These are phyloP conservation scores for Collariella sp. DNA, from an alignment of 495 filamentous ascomycete genomes.

Conservation along the genomic window DNA sequence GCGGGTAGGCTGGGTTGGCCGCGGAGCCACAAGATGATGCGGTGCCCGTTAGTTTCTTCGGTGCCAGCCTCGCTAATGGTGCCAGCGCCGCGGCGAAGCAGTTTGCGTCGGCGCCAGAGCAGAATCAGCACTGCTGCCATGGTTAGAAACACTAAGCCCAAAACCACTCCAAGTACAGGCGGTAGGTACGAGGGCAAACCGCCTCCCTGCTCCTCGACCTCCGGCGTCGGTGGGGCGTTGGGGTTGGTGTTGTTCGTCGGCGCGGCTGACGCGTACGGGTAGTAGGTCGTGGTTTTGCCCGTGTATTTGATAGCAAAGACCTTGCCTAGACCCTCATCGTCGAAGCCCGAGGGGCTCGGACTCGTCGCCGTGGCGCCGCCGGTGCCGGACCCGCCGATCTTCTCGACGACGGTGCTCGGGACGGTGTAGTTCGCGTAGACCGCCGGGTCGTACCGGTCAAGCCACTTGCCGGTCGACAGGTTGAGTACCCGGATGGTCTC, in stretches of 20 bases:
- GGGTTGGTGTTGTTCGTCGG: constrained; percentile 31
- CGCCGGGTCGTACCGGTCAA: constrained; percentile 51
- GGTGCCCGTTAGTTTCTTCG: constrained; percentile 34
- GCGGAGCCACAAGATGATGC: constrained; percentile 40
- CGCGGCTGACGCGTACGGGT: constrained; percentile 45
- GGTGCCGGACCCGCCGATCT: constrained; percentile 52
- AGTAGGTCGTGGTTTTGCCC: constrained; percentile 48
- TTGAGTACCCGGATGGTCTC: constrained; percentile 57
- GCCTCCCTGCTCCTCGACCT: constrained; percentile 13
- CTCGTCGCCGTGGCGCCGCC: constrained; percentile 53
- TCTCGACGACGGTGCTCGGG: constrained; percentile 44
- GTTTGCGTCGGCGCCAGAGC: constrained; percentile 45
- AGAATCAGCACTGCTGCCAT: constrained; percentile 45
- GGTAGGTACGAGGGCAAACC: constrained; percentile 52
- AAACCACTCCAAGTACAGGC: constrained; percentile 57
- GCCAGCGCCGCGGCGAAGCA: constrained; percentile 25
- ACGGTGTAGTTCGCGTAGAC: constrained; percentile 52
- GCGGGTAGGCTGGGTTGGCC: constrained; percentile 16
- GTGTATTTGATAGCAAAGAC: constrained; percentile 53
- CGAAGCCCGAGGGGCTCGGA: constrained; percentile 43
- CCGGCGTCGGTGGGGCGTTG: background rate
- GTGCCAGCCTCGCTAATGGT: constrained; percentile 35
- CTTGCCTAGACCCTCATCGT: constrained; percentile 36
- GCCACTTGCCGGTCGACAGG: constrained; percentile 49
- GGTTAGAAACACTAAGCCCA: constrained; percentile 52